These are phyloP conservation scores for Taiozyma onychis DNA, from an alignment of 1,139 yeast genomes.

Conservation along the genomic window DNA sequence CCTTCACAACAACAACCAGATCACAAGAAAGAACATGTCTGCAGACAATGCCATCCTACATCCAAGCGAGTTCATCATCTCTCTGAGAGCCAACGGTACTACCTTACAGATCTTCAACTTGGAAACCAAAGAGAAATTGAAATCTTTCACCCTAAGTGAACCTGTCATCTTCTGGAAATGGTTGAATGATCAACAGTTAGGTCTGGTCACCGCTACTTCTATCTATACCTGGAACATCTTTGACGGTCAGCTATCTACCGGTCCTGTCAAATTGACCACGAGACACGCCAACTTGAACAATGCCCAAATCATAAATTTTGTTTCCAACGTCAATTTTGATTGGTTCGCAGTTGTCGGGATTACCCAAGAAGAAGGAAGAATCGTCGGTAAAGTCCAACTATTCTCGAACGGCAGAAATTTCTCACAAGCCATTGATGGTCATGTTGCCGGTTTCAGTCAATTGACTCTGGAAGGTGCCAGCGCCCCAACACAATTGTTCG, in stretches of 20 bases:
- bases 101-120: conserved; percentile 92
- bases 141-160: conserved; percentile 80
- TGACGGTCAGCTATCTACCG: conserved; percentile 68
- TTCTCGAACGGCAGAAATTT: conserved; percentile 83
- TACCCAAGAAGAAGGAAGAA: conserved; percentile 89
- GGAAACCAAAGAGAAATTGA: conserved; percentile 80
- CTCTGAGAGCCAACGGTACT: conserved; percentile 93
- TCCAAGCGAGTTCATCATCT: conserved; percentile 81
- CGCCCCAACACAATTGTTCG: conserved; percentile 78
- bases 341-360: conserved; percentile 98
- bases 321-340: conserved; percentile 71
- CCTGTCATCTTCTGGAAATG: conserved; percentile 97
- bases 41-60: conserved; percentile 99
- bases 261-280: conserved; percentile 75
- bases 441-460: conserved; percentile 85
- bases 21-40: conserved; percentile 86
- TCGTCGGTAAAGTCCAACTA: conserved; percentile 94
- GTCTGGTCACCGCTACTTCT: conserved; percentile 75
- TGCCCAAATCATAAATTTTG: conserved; percentile 88
- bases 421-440: conserved; percentile 97
- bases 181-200: conserved; percentile 69
- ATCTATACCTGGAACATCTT: conserved; percentile 80
- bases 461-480: conserved; percentile 70
- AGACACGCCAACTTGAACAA: conserved; percentile 78
- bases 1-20: conserved; percentile 65